Evolutionary conservation across 2,329 filamentous ascomycete species (phyloP), one percentile per base, ranked within the genome.

Genomic region (Neonectria punicea): DNA sequence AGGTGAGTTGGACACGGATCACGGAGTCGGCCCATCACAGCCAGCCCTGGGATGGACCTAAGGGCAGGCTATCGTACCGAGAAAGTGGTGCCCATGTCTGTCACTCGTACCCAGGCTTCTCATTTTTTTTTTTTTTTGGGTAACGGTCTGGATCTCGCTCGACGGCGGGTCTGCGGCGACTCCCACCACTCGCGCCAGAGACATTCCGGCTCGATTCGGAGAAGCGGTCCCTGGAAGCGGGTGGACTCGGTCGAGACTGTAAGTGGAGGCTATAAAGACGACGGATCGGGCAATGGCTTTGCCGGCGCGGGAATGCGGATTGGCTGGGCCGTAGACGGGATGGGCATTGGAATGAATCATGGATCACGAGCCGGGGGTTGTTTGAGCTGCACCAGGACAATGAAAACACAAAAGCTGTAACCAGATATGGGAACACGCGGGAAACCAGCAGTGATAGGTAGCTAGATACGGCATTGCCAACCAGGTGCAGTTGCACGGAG

Each of bases 191-290:
- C 11, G 32, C 32, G 32, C 32, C 10, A 39, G 49, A 60, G 55
- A 63, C 63, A 69, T 58, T 43, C 50, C 28, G 16, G 32, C 56
- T 50, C 43, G 44, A 63, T 55, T 58, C 49, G 32, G 44, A 47
- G 57, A 53, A 53, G 50, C 30, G 50, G 32, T n/a, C 36, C 36
- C 36, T 39, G 36, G 36, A 39, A 36, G 50, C 50, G 32, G 50
- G 50, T 53, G 32, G 36, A 39, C 16, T 30, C 22, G 6, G 22
- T 49, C 46, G 46, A 51, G 47, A 28, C 47, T 51, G 11, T 32
- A 7, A 7, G 36, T 39, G 39, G n/a, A 20, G n/a, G n/a, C 39
- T 43, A 20, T n/a, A 18, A 3, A 3, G 39, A 25, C 39, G 39
- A 43, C 39, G 39, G n/a, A 43, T 18, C n/a, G 39, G 39, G 39